Conservation (phyloP, 1,139 yeast genomes). For the Suhomyces bribrorum region DNA sequence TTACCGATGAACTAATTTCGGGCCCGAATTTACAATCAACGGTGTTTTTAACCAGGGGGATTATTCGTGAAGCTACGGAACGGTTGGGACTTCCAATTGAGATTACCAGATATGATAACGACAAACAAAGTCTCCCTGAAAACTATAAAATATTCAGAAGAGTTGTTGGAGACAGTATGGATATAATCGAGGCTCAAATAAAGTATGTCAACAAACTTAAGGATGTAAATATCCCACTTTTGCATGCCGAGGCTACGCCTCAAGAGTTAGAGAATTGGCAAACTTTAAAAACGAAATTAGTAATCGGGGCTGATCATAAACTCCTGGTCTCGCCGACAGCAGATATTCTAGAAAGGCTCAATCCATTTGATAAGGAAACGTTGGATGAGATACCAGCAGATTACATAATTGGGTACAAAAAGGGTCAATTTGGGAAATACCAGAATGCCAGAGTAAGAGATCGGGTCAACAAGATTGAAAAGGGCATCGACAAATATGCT, state of each 20-base stretch:
- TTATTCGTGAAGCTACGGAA: conserved; percentile 26
- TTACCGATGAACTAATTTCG: conserved; percentile 13
- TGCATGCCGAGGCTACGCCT: conserved; percentile 1
- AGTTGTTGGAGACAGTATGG: conserved; percentile 20
- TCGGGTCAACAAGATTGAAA: conserved; percentile 16
- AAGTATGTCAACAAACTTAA: conserved; percentile 1
- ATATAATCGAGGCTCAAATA: conserved; percentile 9
- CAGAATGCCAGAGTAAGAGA: conserved; percentile 15
- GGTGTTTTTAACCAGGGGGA: conserved; percentile 23
- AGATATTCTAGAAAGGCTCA: not conserved
- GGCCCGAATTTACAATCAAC: conserved; percentile 3
- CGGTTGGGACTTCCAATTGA: conserved; percentile 28
- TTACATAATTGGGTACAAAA: conserved; percentile 2
- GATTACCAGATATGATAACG: conserved; percentile 11
- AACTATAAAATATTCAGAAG: conserved; percentile 30
- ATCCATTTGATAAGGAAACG: not conserved
- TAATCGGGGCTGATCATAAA: conserved; percentile 1
- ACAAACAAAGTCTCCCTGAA: conserved; percentile 23
- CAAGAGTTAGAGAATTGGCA: conserved; percentile 18
- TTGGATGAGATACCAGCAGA: conserved; percentile 2
- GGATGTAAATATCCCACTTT: conserved; percentile 1
- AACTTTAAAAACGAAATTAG: conserved; percentile 10
- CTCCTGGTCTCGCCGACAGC: not conserved
- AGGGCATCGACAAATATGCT: conserved; percentile 22
- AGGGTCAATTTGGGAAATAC: conserved; percentile 12